Evolutionary conservation across 768 basidiomycete species (phyloP).

Genomic region (Auricularia cornea): DNA sequence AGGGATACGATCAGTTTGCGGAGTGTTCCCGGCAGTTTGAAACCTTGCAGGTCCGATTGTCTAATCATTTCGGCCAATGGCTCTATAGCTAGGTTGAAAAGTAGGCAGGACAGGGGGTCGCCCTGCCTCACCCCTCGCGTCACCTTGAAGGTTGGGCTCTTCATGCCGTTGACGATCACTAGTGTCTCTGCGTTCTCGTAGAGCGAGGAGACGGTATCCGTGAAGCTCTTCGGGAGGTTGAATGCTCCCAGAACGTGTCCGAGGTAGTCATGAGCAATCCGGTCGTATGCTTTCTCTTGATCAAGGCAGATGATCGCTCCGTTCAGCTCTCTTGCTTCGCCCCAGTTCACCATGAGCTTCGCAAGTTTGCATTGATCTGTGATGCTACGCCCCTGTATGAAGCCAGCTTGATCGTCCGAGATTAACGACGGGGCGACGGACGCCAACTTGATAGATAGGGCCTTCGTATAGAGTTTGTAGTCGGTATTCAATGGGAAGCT

Average conservation of each 20-base stretch:
- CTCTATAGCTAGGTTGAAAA: constrained; percentile 29
- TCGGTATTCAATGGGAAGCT: constrained; percentile 22
- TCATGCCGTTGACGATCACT: constrained; percentile 26
- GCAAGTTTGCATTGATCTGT: no score
- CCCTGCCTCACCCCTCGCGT: constrained; percentile 29
- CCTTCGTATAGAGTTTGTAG: constrained; percentile 26
- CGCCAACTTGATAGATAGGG: constrained; percentile 14
- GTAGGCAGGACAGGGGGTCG: constrained; percentile 31
- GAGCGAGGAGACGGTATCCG: constrained; percentile 19
- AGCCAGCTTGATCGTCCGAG: constrained; percentile 31
- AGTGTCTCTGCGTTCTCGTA: constrained; percentile 22
- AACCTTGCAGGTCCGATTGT: constrained; percentile 17
- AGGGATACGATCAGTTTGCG: constrained; percentile 22
- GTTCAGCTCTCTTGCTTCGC: constrained; percentile 7
- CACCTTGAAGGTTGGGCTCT: constrained; percentile 18
- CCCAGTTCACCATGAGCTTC: no score
- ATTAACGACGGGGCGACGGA: constrained; percentile 12
- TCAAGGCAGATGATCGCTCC: constrained; percentile 10
- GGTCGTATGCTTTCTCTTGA: constrained; percentile 1
- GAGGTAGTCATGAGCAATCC: constrained; percentile 14
- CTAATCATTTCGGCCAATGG: constrained; percentile 26
- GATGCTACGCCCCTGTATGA: constrained; percentile 21
- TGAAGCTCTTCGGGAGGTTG: constrained; percentile 9
- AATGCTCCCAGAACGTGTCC: constrained; percentile 6
- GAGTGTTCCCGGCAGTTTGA: constrained; percentile 8